These are phyloP conservation scores for Aspergillus sp. DNA, from an alignment of 2,329 filamentous ascomycete species.

Conservation along the genomic window DNA sequence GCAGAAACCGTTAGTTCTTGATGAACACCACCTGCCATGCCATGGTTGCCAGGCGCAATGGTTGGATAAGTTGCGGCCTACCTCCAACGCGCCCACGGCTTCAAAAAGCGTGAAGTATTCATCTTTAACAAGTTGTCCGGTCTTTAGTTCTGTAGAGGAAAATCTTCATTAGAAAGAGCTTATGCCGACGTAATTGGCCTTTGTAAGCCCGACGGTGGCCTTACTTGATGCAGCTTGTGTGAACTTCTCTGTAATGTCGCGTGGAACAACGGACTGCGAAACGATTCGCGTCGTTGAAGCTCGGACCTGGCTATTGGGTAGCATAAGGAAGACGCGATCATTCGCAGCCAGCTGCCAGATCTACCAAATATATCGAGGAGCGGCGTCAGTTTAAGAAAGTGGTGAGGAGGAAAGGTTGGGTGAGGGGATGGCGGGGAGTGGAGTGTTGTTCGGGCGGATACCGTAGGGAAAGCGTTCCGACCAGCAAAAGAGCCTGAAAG, in stretches of 20 bases:
- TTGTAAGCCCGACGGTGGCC: background rate
- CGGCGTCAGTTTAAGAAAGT: constrained; percentile 1
- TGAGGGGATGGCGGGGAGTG: constrained; percentile 19
- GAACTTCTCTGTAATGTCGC: constrained; percentile 59
- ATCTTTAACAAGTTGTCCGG: constrained; percentile 90
- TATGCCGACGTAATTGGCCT: background rate
- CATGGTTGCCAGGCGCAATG: background rate
- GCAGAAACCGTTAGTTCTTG: background rate
- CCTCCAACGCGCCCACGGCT: constrained; percentile 74
- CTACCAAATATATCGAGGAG: constrained; percentile 11
- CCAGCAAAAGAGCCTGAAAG: constrained; percentile 3
- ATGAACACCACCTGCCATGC: background rate
- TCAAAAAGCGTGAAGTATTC: constrained; percentile 91
- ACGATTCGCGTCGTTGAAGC: constrained; percentile 31
- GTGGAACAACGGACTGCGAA: constrained; percentile 40
- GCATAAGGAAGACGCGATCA: constrained; percentile 27
- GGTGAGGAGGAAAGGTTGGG: constrained; percentile 10
- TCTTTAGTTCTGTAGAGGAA: constrained; percentile 60
- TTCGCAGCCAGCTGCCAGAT: constrained; percentile 27
- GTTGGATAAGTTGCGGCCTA: constrained; percentile 26
- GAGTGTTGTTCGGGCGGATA: constrained; percentile 20
- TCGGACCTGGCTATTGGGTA: constrained; percentile 35
- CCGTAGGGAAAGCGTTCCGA: constrained; percentile 20
- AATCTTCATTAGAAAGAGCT: constrained; percentile 9
- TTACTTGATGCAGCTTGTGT: constrained; percentile 52